Base-by-base conservation (phyloP, 257 asterid genomes). In the Solanum phureja region DNA sequence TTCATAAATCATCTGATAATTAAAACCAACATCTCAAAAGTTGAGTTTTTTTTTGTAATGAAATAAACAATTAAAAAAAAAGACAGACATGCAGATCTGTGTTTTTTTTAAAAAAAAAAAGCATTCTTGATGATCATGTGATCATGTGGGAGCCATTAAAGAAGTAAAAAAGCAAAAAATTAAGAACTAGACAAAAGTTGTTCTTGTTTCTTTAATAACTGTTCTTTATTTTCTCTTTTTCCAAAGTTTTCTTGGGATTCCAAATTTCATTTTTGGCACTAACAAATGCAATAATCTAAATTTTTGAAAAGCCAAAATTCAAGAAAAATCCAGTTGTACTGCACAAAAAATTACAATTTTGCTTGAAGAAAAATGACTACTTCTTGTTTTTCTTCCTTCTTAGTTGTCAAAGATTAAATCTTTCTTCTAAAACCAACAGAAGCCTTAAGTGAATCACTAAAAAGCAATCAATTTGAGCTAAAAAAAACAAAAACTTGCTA, bases 1-100 rank as follows among this genome's bases (percentile, higher is more conserved):
- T 85, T 94, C 99, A 93, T 92, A 84, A 75, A 96, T 96, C 96
- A 94, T 91, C 99, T 96, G 92, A 86, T 87, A 77, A 81, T 29
- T 29, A 46, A 79, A 44, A 27, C 40, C 62, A 44, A n/a, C 35
- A 79, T 9, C 24, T 27, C 14, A 44, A 44, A 44, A 44, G 27
- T 8, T 79, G 1, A 27, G 24, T 23, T 52, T 60, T 38, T 60
- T 40, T 79, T 27, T 38, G 46, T 74, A 10, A 35, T 44, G 64
- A 79, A 44, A 79, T 27, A 13, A 44, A 27, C 49, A 79, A 79
- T 16, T 44, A 2, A 8, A 21, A 13, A 74, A 40, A 24, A 27
- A 79, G n/a, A 56, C 62, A 79, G 66, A 44, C 40, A 79, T 44
- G 85, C 40, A 79, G 66, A 79, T 27, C 38, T 24, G 8, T 42